Percentiles rank a stretch among this genome's conserved stretches.
These are phyloP conservation scores for Diplodia corticola DNA, from an alignment of 2,329 filamentous ascomycete species.

Conservation along the genomic window DNA sequence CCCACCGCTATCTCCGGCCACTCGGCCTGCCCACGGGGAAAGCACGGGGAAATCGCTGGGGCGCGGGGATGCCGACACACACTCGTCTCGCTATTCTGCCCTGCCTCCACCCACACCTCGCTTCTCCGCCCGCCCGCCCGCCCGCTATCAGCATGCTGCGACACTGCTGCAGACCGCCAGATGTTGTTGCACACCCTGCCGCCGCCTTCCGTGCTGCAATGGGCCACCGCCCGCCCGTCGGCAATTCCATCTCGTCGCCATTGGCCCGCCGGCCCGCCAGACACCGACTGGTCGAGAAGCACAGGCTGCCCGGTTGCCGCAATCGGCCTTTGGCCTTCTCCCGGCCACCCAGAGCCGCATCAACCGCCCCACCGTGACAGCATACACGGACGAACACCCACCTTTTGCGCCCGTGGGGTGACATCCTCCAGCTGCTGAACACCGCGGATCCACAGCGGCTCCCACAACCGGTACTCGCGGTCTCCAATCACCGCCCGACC, in stretches of 20 bases:
- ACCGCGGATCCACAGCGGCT: background rate
- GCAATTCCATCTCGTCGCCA: background rate
- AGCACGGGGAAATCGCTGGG: background rate
- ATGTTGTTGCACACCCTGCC: background rate
- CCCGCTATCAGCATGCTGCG: background rate
- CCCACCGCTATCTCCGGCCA: background rate
- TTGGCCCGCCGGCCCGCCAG: background rate
- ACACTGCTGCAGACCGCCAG: background rate
- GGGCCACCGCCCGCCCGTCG: constrained; percentile 8
- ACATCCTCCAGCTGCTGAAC: background rate
- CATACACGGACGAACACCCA: constrained; percentile 10
- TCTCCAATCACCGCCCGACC: background rate
- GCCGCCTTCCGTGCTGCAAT: background rate
- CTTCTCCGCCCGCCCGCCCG: background rate
- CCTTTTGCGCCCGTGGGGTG: constrained; percentile 12
- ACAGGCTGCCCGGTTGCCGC: constrained; percentile 11
- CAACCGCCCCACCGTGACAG: constrained; percentile 3
- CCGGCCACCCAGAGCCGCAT: background rate
- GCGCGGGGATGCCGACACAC: background rate
- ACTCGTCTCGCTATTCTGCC: background rate
- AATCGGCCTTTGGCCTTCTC: constrained; percentile 5
- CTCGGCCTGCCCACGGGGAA: constrained; percentile 4
- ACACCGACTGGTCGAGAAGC: background rate
- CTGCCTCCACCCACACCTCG: background rate
- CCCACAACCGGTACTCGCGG: background rate